Base-by-base conservation (phyloP, 2,329 filamentous ascomycete species). In the Cryphonectria naterciae region DNA sequence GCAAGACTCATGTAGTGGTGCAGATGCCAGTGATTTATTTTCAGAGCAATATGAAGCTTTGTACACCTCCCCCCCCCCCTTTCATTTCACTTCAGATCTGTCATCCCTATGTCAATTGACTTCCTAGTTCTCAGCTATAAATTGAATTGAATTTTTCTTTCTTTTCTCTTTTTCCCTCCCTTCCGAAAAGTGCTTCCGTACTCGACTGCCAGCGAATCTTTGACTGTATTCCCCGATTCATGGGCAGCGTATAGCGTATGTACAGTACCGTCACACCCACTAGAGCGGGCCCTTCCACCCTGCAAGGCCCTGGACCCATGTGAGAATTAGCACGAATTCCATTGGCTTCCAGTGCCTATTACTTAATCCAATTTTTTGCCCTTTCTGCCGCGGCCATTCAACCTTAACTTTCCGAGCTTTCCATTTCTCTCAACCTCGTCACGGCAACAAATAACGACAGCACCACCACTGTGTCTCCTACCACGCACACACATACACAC, bases 311-410 rank as follows among this genome's bases (percentile, higher is more conserved):
- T 76, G 5, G 73, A 77, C 1, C 69, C 77, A 70, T 46, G 61
- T 61, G 70, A 43, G 67, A 73, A 70, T 72, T 60, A 69, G 64
- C 67, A 43, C 46, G 46, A 63, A 35, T 78, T 78, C 76, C 63
- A 77, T 78, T 77, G 76, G 77, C 74, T 77, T 77, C 76, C 70
- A 74, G 70, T 17, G 15, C 39, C 19, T 22, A 62, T 68, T 72
- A 72, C 68, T 37, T 72, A 70, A 70, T 61, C 37, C 32, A 41
- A 56, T 60, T 70, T 65, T 67, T 76, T 71, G 73, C 73, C 76
- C 73, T 35, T 32, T 32, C 63, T 49, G 76, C 75, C 75, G 70
- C 65, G 65, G 54, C 15, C 73, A 75, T 74, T 43, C 70, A 68
- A 65, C 67, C 68, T 69, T 71, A 68, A 73, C 73, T 74, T 72